A percentile compares a stretch with the other conserved stretches of the same genome.
Conservation (phyloP, 208 protist species). For the Wallacemonas sp. region DNA sequence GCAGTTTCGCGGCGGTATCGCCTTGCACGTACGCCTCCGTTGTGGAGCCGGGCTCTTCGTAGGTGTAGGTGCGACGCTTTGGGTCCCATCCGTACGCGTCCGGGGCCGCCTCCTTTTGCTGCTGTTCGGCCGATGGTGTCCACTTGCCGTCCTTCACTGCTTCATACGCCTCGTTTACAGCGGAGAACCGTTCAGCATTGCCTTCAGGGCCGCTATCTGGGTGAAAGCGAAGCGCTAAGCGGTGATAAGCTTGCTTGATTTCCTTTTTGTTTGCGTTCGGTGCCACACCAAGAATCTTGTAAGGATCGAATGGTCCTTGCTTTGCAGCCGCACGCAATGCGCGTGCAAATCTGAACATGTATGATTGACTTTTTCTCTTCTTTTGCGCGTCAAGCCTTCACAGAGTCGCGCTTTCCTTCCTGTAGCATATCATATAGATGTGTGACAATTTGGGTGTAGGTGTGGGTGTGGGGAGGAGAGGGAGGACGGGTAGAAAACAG, state of each 20-base stretch:
- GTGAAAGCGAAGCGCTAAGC: constrained; percentile 73
- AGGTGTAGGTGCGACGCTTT: constrained; percentile 71
- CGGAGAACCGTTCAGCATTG: constrained; percentile 60
- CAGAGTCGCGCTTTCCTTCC: too few relatives aligned
- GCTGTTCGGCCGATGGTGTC: constrained; percentile 19
- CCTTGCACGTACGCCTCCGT: constrained; percentile 70
- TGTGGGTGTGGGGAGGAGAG: too few relatives aligned
- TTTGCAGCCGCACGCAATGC: constrained; percentile 18
- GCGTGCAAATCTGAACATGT: neutral
- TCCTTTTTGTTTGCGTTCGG: constrained; percentile 60
- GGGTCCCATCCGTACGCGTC: constrained; percentile 42
- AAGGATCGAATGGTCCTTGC: constrained; percentile 75
- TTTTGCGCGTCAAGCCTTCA: too few relatives aligned
- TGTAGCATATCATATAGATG: too few relatives aligned
- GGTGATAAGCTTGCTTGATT: constrained; percentile 69
- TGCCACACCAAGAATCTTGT: constrained; percentile 75
- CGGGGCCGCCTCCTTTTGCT: neutral
- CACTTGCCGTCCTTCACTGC: constrained; percentile 65
- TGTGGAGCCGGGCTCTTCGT: constrained; percentile 78
- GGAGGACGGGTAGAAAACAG: too few relatives aligned
- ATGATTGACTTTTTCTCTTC: constrained; percentile 2
- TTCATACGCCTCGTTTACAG: constrained; percentile 85
- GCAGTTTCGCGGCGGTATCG: constrained; percentile 49
- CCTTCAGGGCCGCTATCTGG: constrained; percentile 78
- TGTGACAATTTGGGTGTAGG: too few relatives aligned